A percentile compares a stretch with the other conserved stretches of the same genome.
Conservation (phyloP, 139 green algal genomes). For the Picochlorum costavermella region DNA sequence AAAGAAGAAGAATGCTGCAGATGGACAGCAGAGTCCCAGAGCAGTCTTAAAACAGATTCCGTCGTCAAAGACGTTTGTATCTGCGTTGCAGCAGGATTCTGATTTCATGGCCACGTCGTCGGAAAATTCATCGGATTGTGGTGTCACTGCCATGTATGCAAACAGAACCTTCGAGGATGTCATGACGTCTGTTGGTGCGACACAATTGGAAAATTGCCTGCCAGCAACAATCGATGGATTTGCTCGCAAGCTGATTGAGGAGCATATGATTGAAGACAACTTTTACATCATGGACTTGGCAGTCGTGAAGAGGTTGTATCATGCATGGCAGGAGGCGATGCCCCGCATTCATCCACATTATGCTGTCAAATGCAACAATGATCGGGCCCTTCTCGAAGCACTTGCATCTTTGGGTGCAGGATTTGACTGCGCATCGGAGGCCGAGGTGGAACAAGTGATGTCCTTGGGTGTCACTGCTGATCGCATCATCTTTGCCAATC, state of each 20-base stretch:
- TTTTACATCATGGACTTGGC: conserved; percentile 90
- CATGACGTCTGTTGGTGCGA: conserved; percentile 18
- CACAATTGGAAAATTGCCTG: conserved; percentile 6
- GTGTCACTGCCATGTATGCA: conserved; percentile 14
- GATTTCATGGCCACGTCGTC: background rate
- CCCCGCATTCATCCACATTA: conserved; percentile 88
- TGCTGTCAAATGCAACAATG: conserved; percentile 90
- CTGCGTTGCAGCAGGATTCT: background rate
- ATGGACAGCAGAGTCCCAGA: conserved; percentile 4
- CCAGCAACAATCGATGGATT: conserved; percentile 22
- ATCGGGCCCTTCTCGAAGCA: conserved; percentile 69
- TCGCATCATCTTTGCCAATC: conserved; percentile 89
- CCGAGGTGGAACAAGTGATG: conserved; percentile 77
- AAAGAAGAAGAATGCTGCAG: background rate
- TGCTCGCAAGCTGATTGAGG: conserved; percentile 19
- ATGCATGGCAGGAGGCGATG: conserved; percentile 69
- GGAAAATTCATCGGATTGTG: conserved; percentile 10
- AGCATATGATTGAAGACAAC: conserved; percentile 57
- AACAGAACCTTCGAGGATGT: conserved; percentile 24
- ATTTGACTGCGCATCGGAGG: conserved; percentile 90
- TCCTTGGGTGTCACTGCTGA: conserved; percentile 60
- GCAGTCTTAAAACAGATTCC: conserved; percentile 30
- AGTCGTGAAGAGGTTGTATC: conserved; percentile 60
- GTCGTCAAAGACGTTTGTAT: conserved; percentile 17
- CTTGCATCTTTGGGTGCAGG: conserved; percentile 78